Conservation (phyloP, 805 yeast genomes). For the Vanderwaltozyma yarrowii region DNA sequence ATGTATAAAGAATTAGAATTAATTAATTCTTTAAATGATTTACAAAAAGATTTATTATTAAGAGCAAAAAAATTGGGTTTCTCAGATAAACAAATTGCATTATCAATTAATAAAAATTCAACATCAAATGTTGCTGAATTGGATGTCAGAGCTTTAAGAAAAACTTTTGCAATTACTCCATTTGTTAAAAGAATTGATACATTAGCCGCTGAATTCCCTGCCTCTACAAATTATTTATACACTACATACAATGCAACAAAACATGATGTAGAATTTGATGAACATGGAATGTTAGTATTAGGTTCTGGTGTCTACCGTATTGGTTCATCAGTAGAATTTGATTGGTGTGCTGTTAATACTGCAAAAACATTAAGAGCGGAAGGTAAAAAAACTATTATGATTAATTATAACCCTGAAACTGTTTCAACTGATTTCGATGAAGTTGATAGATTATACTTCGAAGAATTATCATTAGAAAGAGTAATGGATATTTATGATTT, state of each 20-base stretch:
- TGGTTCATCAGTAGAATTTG: constrained; percentile 97
- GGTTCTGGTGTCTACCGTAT: constrained; percentile 99
- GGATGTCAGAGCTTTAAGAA: constrained; percentile 75
- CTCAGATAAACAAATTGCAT: constrained; percentile 87
- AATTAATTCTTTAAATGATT: constrained; percentile 44
- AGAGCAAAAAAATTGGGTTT: constrained; percentile 91
- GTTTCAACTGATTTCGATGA: constrained; percentile 98
- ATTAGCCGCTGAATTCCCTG: constrained; percentile 98
- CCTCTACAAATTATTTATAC: constrained; percentile 87
- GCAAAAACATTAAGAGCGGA: constrained; percentile 85
- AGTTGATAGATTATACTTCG: constrained; percentile 94
- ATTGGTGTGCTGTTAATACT: constrained; percentile 98
- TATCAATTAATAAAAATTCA: constrained; percentile 48
- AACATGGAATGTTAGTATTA: constrained; percentile 84
- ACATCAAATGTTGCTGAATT: constrained; percentile 42
- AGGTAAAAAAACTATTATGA: constrained; percentile 88
- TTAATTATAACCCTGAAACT: constrained; percentile 97
- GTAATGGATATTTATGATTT: constrained; percentile 95
- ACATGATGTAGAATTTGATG: constrained; percentile 77
- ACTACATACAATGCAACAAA: constrained; percentile 87
- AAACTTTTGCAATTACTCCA: constrained; percentile 78
- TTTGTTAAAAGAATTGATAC: constrained; percentile 96
- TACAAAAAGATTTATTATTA: constrained; percentile 59
- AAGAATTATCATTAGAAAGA: constrained; percentile 89
- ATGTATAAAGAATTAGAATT: constrained; percentile 74